Evolutionary conservation across 164 flowering plant species (phyloP).

Genomic region (Tetracentron sinense): DNA sequence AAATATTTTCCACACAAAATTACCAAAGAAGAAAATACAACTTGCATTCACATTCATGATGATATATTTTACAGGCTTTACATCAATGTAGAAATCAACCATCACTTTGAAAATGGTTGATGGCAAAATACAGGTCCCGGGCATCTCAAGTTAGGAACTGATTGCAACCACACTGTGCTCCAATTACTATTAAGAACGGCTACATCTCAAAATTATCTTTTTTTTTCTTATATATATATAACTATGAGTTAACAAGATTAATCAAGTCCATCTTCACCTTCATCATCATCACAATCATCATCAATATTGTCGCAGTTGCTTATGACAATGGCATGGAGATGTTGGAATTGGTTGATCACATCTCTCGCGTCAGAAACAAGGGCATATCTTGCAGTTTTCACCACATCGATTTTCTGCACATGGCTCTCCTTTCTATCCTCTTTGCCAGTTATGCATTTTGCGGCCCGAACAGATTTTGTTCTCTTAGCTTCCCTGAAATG

Average conservation of each 20-base stretch:
- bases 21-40: neutral
- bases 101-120: neutral
- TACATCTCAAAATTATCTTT: too few relatives aligned
- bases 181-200: too few relatives aligned
- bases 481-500: conserved; percentile 73
- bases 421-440: conserved; percentile 15
- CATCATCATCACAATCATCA: too few relatives aligned
- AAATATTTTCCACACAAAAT: neutral
- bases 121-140: neutral
- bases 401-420: conserved; percentile 21
- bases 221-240: too few relatives aligned
- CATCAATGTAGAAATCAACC: neutral
- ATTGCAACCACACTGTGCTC: too few relatives aligned
- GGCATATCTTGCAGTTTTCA: conserved; percentile 52
- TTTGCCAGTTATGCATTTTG: conserved; percentile 16
- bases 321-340: conserved; percentile 25
- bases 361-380: conserved; percentile 51
- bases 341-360: conserved; percentile 42
- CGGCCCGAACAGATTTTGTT: conserved; percentile 26
- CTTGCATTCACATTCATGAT: neutral
- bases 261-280: conserved; percentile 23
- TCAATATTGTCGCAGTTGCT: conserved; percentile 28
- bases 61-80: neutral
- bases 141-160: neutral
- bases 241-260: neutral